Percentiles rank a stretch among this genome's conserved stretches.
phyloP scores from a whole-genome alignment of 2,329 filamentous ascomycete species.

The Penicillium concentricum region DNA sequence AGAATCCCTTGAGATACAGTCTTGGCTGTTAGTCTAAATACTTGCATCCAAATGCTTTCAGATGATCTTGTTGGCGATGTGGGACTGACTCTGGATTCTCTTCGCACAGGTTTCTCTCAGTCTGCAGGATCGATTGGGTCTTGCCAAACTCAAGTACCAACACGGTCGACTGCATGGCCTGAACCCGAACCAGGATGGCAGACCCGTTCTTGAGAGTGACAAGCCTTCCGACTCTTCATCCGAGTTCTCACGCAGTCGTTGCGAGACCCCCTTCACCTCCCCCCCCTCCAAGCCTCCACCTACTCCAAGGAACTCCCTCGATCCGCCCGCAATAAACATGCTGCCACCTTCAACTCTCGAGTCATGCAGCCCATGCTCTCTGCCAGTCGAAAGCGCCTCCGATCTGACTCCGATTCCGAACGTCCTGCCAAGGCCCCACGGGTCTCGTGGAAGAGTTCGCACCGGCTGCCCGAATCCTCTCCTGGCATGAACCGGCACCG shows the following conservation, averaged over 20 bases:
- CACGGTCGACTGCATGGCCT: conserved; percentile 86
- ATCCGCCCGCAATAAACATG: conserved; percentile 44
- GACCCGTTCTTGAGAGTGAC: conserved; percentile 65
- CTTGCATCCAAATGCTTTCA: background rate
- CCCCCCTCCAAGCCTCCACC: conserved; percentile 80
- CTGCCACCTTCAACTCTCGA: conserved; percentile 44
- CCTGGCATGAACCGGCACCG: conserved; percentile 76
- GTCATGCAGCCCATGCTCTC: conserved; percentile 47
- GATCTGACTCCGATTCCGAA: conserved; percentile 59
- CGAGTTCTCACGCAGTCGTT: conserved; percentile 65
- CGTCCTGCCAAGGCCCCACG: conserved; percentile 60
- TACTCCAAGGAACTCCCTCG: conserved; percentile 80
- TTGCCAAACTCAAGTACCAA: conserved; percentile 96
- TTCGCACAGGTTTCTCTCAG: conserved; percentile 76
- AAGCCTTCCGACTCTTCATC: conserved; percentile 84
- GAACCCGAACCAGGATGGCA: conserved; percentile 73
- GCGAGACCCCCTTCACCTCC: conserved; percentile 63
- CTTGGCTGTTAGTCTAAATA: background rate
- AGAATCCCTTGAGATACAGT: background rate
- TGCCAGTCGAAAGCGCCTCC: conserved; percentile 66
- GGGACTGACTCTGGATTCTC: conserved; percentile 1
- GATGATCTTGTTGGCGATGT: background rate
- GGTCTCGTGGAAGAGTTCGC: conserved; percentile 71
- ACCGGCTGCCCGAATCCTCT: conserved; percentile 80
- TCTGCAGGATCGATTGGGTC: conserved; percentile 87